Conservation (phyloP, 2,329 filamentous ascomycete genomes). For the Grosmannia serpens region DNA sequence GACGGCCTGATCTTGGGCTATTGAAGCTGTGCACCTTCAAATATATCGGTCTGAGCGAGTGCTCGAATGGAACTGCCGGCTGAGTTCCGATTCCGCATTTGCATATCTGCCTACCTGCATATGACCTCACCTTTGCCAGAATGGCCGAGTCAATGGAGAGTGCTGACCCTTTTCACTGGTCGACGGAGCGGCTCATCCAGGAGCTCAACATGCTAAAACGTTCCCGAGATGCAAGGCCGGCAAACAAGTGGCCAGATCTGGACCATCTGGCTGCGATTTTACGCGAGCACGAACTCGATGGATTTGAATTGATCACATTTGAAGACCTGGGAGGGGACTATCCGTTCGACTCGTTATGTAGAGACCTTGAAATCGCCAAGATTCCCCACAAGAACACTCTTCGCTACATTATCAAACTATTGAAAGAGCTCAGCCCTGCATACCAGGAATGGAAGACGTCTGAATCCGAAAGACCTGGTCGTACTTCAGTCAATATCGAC, state of each 20-base stretch:
- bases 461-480: background rate
- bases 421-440: slow-evolving; percentile 39
- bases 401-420: slow-evolving; percentile 41
- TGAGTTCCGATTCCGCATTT: background rate
- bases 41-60: background rate
- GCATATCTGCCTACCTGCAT: background rate
- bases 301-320: slow-evolving; percentile 48
- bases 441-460: slow-evolving; percentile 28
- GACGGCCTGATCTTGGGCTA: background rate
- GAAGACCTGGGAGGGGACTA: slow-evolving; percentile 30
- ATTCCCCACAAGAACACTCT: slow-evolving; percentile 48
- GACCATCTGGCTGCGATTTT: slow-evolving; percentile 41
- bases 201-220: slow-evolving; percentile 48
- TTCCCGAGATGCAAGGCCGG: slow-evolving; percentile 31
- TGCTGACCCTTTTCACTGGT: slow-evolving; percentile 65
- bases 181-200: slow-evolving; percentile 51
- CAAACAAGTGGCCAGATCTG: slow-evolving; percentile 36
- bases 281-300: slow-evolving; percentile 52
- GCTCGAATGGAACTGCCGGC: background rate
- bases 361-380: slow-evolving; percentile 43
- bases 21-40: background rate
- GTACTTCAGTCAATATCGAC: background rate
- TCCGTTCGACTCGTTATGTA: slow-evolving; percentile 35
- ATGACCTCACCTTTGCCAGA: background rate
- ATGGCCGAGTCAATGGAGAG: background rate